A percentile compares a stretch with the other conserved stretches of the same genome.
Conservation (phyloP, 1,284 basidiomycete species). For the Erythrobasidium hasegawianum region DNA sequence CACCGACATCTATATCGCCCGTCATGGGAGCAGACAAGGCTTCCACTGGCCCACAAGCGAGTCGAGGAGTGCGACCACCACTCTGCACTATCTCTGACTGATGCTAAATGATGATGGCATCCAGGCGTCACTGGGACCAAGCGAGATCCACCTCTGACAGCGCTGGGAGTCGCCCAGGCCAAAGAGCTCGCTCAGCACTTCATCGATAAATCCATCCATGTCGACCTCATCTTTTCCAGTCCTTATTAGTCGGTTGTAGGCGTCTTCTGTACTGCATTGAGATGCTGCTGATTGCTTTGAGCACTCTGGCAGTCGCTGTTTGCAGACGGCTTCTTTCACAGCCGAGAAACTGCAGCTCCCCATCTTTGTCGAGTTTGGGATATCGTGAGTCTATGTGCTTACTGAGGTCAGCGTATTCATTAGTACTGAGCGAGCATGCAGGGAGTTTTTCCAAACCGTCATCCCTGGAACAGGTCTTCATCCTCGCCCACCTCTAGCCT, state of each 20-base stretch:
- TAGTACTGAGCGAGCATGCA: conserved; percentile 1
- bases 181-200: conserved; percentile 21
- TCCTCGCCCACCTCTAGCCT: conserved; percentile 23
- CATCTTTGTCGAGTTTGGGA: conserved; percentile 32
- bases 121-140: conserved; percentile 20
- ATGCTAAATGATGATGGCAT: too few species aligned
- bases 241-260: conserved; percentile 15
- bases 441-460: conserved; percentile 25
- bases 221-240: conserved; percentile 15
- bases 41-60: conserved; percentile 26
- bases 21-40: conserved; percentile 26
- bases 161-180: conserved; percentile 25
- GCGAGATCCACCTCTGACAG: conserved; percentile 28
- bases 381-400: conserved; percentile 21
- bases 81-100: not conserved
- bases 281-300: not conserved
- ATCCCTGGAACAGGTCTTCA: conserved; percentile 28
- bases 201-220: not conserved
- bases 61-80: not conserved
- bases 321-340: conserved; percentile 31
- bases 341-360: conserved; percentile 24
- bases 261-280: not conserved
- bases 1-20: conserved; percentile 23
- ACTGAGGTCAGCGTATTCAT: not conserved
- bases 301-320: conserved; percentile 6